Conservation (phyloP, 371 early-diverging fungal species). For the Mortierella sp. region DNA sequence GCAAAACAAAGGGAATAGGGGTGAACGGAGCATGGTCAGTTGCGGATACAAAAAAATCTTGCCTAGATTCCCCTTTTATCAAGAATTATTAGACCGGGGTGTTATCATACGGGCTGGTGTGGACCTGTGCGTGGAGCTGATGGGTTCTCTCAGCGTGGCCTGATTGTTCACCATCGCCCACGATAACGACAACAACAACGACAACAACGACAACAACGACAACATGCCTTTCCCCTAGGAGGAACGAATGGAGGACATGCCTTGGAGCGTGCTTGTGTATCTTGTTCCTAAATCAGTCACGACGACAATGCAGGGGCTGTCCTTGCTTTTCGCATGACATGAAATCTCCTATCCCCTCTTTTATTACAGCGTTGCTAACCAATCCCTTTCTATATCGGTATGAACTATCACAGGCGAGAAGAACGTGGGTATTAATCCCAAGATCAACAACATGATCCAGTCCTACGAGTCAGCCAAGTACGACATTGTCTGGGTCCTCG, state of each 20-base stretch:
- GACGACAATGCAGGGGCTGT: background rate
- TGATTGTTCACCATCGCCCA: background rate
- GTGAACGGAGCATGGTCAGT: background rate
- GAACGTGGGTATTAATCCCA: constrained; percentile 90
- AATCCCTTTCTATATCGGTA: background rate
- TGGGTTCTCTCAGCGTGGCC: background rate
- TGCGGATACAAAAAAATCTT: background rate
- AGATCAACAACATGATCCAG: constrained; percentile 93
- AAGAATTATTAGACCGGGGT: background rate
- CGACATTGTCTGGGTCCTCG: constrained; percentile 95
- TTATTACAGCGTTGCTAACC: background rate
- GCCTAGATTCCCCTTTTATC: background rate
- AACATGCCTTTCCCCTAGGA: background rate
- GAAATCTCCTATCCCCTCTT: constrained; percentile 15
- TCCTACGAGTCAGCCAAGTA: constrained; percentile 84
- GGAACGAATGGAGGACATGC: background rate
- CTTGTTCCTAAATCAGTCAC: background rate
- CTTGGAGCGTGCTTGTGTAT: background rate
- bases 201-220: background rate
- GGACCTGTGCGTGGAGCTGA: background rate
- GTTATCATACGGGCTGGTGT: background rate
- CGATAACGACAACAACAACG: too few species aligned
- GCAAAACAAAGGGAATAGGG: background rate
- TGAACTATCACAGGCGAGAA: constrained; percentile 68
- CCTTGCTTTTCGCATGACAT: background rate